These are phyloP conservation scores for Sutorius australiensis DNA, from an alignment of 768 basidiomycete genomes.

Conservation along the genomic window DNA sequence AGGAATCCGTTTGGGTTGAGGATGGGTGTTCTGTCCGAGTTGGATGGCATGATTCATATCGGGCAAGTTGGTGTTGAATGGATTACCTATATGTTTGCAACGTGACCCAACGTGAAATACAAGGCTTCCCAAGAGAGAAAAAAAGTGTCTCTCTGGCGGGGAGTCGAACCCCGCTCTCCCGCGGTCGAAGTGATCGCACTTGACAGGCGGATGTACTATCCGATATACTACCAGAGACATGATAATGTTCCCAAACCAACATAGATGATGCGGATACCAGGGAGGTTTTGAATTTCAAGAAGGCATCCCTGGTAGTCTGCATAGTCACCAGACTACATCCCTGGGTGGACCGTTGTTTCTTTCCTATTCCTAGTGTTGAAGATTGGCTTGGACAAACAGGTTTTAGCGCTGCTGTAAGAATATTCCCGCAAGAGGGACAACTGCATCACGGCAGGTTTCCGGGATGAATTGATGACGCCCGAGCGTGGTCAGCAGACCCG, in stretches of 20 bases:
- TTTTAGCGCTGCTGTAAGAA: not conserved
- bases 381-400: not conserved
- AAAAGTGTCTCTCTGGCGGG: constrained; percentile 41
- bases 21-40: not conserved
- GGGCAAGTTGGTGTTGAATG: not conserved
- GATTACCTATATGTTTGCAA: too few relatives aligned
- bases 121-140: not conserved
- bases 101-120: too few relatives aligned
- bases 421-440: not conserved
- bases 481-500: not conserved
- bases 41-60: not conserved
- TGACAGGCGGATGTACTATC: constrained; percentile 49
- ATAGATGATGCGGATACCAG: not conserved
- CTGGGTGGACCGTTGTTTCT: too few relatives aligned
- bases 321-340: too few relatives aligned
- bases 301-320: too few relatives aligned
- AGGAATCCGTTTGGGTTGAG: not conserved
- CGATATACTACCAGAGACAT: constrained; percentile 47
- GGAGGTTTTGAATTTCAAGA: not conserved
- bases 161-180: constrained; percentile 44
- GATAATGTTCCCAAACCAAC: not conserved
- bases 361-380: not conserved
- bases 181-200: constrained; percentile 19
- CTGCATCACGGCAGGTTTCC: not conserved
- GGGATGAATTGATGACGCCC: not conserved